Evolutionary conservation across 805 yeast species (phyloP), one percentile per base, ranked within the genome.

Genomic region (Candida patagonica): DNA sequence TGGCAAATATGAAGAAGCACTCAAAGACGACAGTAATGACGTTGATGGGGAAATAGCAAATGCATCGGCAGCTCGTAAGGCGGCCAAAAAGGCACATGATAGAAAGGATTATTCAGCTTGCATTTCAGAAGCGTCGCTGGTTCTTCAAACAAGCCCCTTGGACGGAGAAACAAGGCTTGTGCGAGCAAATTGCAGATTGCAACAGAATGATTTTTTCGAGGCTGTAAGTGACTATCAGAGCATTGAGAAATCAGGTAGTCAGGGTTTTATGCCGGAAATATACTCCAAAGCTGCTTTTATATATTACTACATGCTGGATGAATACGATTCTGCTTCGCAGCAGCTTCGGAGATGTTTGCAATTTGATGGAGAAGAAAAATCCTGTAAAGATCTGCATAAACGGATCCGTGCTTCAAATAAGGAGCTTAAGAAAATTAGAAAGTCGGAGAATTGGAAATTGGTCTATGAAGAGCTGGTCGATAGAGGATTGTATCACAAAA

Each of bases 341-440:
- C 65, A 68, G 29, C 65, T 79, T 20, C 73, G 79, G 48, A 76
- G 72, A 46, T 87, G 96, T 56, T 62, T 89, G 36, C 76, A 81
- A 40, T 69, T 75, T 32, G 89, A 89, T 57, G 82, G 85, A 58
- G 96, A 85, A 46, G 71, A 70, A 47, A 61, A 62, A 21, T 62
- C 59, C 2, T 86, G 95, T 57, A 74, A 77, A 49, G 43, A 61
- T 46, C 50, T 61, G 7, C 48, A 51, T 37, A 55, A 51, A 44
- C 41, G 42, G 40, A 48, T 59, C 22, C 47, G 59, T 20, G 33
- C 43, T 36, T 45, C 51, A 8, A 50, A 57, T 39, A 55, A 55
- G 40, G 30, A 36, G 35, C 45, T 60, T 20, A 44, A 52, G 16
- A 42, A 43, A 15, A 47, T 44, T 17, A 37, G n/a, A n/a, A 23